Base-by-base conservation (phyloP, 805 yeast genomes). In the Saccharomycopsis vini region DNA sequence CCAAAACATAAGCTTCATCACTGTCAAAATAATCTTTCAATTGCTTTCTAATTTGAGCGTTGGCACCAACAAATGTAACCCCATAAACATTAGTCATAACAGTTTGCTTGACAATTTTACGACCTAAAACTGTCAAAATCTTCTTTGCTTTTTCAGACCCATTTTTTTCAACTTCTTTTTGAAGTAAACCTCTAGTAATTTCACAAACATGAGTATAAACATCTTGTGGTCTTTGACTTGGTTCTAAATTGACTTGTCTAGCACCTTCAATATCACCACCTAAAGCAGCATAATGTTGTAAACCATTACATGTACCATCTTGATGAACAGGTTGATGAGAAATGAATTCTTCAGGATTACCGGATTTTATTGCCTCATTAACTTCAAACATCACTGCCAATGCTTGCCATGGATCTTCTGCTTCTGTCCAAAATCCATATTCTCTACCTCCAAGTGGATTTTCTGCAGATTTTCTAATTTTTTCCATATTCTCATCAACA, bases 31-130 rank as follows among this genome's bases (percentile, higher is more conserved):
- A 61, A 39, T 76, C 79, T 24, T 72, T 73, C 44, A 90, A 64
- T 57, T 89, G 89, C 56, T 80, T 83, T 45, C 77, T 75, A 56
- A 90, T 87, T 63, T 90, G 98, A 3, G 79, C 81, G 15, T 86
- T 76, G 0, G 97, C 98, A 15, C 98, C 98, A 50, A 86, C 74
- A 58, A 75, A 87, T 0, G 98, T 90, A 10, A 90, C 98, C 55
- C 98, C 98, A 59, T 90, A 90, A 30, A 90, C 98, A 56, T 88
- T 89, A 0, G 98, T 90, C 98, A 90, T 90, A 21, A 90, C 97
- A 0, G 98, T 87, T 60, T 90, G 98, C 59, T 90, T 90, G 30
- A 92, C 95, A 37, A 92, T 81, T 58, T 90, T 90, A 54, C 98
- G 74, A 16, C 80, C 73, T 45, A 90, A 74, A 47, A 77, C 72